phyloP scores from a whole-genome alignment of 1,284 basidiomycete species.

The Ganoderma lingzhi region DNA sequence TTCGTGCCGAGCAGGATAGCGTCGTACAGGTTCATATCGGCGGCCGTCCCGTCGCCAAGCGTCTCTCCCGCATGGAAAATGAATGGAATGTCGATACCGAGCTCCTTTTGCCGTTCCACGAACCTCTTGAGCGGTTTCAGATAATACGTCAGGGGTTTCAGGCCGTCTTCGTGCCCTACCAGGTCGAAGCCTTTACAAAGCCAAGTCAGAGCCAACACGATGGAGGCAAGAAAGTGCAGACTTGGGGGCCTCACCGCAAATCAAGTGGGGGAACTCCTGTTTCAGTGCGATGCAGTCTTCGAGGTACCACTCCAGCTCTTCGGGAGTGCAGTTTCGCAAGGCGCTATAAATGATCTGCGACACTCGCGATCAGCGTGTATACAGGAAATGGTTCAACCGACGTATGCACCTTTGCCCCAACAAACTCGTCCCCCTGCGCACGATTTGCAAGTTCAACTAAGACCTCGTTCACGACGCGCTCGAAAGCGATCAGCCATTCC shows the following conservation, averaged over 20 bases:
- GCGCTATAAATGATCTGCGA: conserved; percentile 73
- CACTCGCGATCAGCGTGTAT: not conserved
- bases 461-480: conserved; percentile 61
- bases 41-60: conserved; percentile 71
- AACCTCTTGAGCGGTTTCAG: conserved; percentile 71
- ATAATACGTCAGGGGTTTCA: conserved; percentile 72
- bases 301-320: conserved; percentile 70
- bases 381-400: not conserved
- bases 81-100: conserved; percentile 75
- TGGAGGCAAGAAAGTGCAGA: not conserved
- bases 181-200: conserved; percentile 77
- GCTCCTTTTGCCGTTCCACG: conserved; percentile 61
- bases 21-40: conserved; percentile 82
- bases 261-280: conserved; percentile 73
- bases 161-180: conserved; percentile 77
- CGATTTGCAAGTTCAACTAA: conserved; percentile 58
- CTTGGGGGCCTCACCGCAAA: conserved; percentile 7
- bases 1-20: conserved; percentile 80
- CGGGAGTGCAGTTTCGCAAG: conserved; percentile 61
- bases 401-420: conserved; percentile 56
- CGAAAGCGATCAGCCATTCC: conserved; percentile 67
- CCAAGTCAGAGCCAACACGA: not conserved
- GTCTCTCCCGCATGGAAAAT: conserved; percentile 86
- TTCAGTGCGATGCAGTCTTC: conserved; percentile 80
- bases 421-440: conserved; percentile 65